These are phyloP conservation scores for Eimeria acervulina DNA, from an alignment of 169 alveolate species.

Conservation along the genomic window DNA sequence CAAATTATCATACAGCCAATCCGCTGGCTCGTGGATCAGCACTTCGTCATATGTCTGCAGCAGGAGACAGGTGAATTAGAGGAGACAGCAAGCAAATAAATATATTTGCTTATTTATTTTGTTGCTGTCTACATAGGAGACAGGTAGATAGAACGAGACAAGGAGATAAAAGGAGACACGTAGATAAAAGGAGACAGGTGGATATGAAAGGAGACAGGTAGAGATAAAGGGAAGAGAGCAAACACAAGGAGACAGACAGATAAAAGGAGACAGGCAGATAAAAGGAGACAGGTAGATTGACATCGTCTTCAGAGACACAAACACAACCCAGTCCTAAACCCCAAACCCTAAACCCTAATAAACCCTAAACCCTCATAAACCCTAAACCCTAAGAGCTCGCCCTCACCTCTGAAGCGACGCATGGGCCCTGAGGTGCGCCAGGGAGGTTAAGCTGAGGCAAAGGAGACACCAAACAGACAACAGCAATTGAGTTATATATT, in stretches of 20 bases:
- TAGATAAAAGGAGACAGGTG: background rate
- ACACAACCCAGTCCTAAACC: too few relatives aligned
- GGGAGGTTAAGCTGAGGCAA: constrained; percentile 51
- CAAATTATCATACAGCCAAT: constrained; percentile 85
- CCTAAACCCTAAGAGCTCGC: background rate
- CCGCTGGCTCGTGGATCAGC: constrained; percentile 85
- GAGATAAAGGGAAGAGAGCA: background rate
- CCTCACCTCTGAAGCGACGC: constrained; percentile 49
- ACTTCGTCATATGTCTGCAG: constrained; percentile 86
- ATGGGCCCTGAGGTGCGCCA: constrained; percentile 47
- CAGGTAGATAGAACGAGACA: background rate
- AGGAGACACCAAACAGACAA: background rate
- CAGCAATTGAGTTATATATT: background rate
- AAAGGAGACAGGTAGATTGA: background rate
- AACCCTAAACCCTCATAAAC: background rate
- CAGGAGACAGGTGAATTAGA: background rate
- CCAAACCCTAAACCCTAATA: too few relatives aligned
- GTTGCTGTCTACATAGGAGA: too few relatives aligned
- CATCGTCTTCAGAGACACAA: too few relatives aligned
- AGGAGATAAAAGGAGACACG: background rate
- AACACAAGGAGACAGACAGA: background rate
- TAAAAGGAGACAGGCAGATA: background rate
- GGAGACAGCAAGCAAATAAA: background rate
- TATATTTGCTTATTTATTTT: too few relatives aligned
- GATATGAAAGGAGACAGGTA: background rate